Percentiles rank a stretch among this genome's conserved stretches.
These are phyloP conservation scores for Sclerotinia glacialis DNA, from an alignment of 2,329 filamentous ascomycete species.

Conservation along the genomic window DNA sequence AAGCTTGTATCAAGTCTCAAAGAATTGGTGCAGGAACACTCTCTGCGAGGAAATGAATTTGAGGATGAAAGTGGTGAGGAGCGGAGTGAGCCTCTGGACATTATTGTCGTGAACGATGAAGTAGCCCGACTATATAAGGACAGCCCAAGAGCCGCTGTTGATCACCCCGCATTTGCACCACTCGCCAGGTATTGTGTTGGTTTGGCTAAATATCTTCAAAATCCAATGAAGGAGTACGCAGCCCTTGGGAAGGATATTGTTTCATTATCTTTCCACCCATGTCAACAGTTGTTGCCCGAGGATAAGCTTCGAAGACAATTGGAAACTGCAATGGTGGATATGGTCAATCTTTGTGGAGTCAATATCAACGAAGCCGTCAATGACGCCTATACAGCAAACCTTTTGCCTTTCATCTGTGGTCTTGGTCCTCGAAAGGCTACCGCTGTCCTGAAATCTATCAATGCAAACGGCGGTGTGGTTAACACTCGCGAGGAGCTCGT, in stretches of 20 bases:
- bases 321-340: constrained; percentile 96
- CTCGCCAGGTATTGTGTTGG: constrained; percentile 87
- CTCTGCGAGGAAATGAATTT: constrained; percentile 76
- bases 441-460: constrained; percentile 82
- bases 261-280: constrained; percentile 83
- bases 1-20: constrained; percentile 79
- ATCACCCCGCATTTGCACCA: constrained; percentile 77
- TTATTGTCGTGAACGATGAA: constrained; percentile 92
- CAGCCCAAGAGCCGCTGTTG: constrained; percentile 72
- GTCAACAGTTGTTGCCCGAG: constrained; percentile 82
- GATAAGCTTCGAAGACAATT: constrained; percentile 84
- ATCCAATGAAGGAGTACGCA: constrained; percentile 94
- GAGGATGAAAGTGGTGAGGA: constrained; percentile 78
- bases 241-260: constrained; percentile 83
- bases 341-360: constrained; percentile 94
- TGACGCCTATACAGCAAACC: constrained; percentile 77
- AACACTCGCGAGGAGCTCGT: constrained; percentile 83
- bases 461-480: constrained; percentile 83
- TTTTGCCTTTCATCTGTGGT: constrained; percentile 87
- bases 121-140: constrained; percentile 95
- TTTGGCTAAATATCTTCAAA: constrained; percentile 87
- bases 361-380: constrained; percentile 89
- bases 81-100: constrained; percentile 75
- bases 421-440: constrained; percentile 89
- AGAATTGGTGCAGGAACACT: constrained; percentile 72